Evolutionary conservation across 2,329 filamentous ascomycete genomes (phyloP).

Genomic region (Phialophora macrospora): DNA sequence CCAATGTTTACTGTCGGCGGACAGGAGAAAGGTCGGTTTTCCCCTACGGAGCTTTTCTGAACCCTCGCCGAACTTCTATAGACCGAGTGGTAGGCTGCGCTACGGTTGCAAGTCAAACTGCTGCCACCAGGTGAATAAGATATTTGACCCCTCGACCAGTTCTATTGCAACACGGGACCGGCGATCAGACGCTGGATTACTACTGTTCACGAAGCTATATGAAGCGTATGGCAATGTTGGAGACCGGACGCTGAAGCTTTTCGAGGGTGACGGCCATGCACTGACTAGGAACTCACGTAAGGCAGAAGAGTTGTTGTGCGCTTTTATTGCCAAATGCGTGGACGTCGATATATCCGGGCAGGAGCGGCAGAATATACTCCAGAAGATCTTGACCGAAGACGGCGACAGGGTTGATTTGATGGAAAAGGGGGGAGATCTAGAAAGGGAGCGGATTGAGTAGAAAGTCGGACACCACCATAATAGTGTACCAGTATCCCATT

Average conservation of each 20-base stretch:
- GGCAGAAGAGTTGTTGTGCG: conserved; percentile 49
- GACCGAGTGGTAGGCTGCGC: conserved; percentile 47
- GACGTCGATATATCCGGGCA: conserved; percentile 24
- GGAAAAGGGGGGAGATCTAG: conserved; percentile 46
- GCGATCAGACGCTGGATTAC: conserved; percentile 45
- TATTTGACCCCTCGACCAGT: conserved; percentile 40
- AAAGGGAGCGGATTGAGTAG: conserved; percentile 41
- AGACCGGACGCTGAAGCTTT: conserved; percentile 46
- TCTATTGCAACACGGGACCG: conserved; percentile 49
- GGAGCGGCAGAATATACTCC: conserved; percentile 25
- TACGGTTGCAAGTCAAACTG: conserved; percentile 50
- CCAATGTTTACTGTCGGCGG: conserved; percentile 42
- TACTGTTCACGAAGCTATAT: conserved; percentile 47
- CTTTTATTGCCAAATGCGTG: conserved; percentile 45
- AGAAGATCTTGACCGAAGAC: conserved; percentile 36
- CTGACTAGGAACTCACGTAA: conserved; percentile 46
- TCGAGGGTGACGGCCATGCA: conserved; percentile 51
- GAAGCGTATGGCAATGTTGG: conserved; percentile 45
- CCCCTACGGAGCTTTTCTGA: neutral
- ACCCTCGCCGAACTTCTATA: neutral
- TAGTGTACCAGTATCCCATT: too few species aligned
- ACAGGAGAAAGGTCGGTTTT: conserved; percentile 27
- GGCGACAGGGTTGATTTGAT: conserved; percentile 43
- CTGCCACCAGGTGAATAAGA: conserved; percentile 39
- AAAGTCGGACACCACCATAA: neutral